Evolutionary conservation across 2,329 filamentous ascomycete genomes (phyloP), one percentile per base, ranked within the genome.

Genomic region (Diatrype stigma): DNA sequence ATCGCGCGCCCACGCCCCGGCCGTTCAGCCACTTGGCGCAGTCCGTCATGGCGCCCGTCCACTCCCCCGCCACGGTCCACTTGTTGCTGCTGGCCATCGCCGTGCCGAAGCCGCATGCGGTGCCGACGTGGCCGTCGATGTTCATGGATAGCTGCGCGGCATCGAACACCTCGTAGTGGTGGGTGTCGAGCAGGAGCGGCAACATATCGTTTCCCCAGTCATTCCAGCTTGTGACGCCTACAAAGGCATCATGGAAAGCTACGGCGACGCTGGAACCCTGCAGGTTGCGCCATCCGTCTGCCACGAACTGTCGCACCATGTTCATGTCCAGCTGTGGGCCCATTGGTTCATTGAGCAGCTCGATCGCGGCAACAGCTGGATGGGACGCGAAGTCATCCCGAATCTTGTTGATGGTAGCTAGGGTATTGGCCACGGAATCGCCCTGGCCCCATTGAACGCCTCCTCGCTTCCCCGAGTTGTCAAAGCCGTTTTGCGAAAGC

Each of bases 161-260:
- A 68, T 90, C 89, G 74, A 91, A 91, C 62, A 89, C 89, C 53
- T 87, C 84, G 66, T 91, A 91, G 63, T 90, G 86, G 67, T 91
- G 87, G 1, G 85, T 87, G 67, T 91, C 87, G n/a, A 91, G 77
- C 2, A 89, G 73, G 50, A 91, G 73, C 42, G 79, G 74, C 19
- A 74, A 71, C 54, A 81, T 76, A 44, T 73, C 70, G 58, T 81
- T 75, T 37, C 89, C 75, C 62, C 84, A 79, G 38, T 81, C 83
- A 61, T 89, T 78, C 87, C 87, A 91, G 52, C 87, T 86, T 51
- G 78, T 75, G 5, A 90, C 75, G 26, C 86, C 86, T 58, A 87
- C 74, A 68, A 91, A 90, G 4, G 86, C 87, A 63, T 91, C 87
- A 53, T 86, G 86, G 59, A 90, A 86, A 52, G 86, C 79, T 50